A percentile compares a stretch with the other conserved stretches of the same genome.
phyloP scores from a whole-genome alignment of 148 eudicot genomes.

The Amaranthus palmeri region DNA sequence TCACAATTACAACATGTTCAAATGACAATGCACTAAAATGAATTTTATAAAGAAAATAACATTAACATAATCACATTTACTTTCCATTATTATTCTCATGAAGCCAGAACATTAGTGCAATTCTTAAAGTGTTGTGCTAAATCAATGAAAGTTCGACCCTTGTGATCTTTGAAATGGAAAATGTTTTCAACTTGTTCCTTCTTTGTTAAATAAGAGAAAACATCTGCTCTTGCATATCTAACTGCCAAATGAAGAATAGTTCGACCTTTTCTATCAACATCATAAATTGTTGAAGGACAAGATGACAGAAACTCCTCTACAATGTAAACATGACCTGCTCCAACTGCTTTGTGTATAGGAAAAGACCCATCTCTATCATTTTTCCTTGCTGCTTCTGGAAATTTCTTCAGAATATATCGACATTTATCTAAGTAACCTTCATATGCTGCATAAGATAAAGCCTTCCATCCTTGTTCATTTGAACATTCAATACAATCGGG shows the following conservation, averaged over 20 bases:
- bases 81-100: too few species aligned
- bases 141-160: constrained; percentile 9
- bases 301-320: not conserved
- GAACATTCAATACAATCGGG: not conserved
- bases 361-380: not conserved
- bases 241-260: constrained; percentile 5
- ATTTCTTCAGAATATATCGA: not conserved
- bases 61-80: too few species aligned
- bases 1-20: too few species aligned
- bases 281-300: not conserved
- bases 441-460: constrained; percentile 4
- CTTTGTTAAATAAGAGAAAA: not conserved
- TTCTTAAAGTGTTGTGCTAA: too few species aligned
- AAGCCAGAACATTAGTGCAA: too few species aligned
- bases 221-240: not conserved
- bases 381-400: not conserved
- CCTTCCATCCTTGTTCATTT: constrained; percentile 6
- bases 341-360: constrained; percentile 6
- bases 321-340: constrained; percentile 1
- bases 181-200: not conserved
- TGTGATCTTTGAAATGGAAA: not conserved
- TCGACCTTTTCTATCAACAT: constrained; percentile 6
- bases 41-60: too few species aligned
- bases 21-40: too few species aligned
- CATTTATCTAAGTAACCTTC: constrained; percentile 7